Evolutionary conservation across 2,329 filamentous ascomycete genomes (phyloP).

Genomic region (Alternaria metachromatica): DNA sequence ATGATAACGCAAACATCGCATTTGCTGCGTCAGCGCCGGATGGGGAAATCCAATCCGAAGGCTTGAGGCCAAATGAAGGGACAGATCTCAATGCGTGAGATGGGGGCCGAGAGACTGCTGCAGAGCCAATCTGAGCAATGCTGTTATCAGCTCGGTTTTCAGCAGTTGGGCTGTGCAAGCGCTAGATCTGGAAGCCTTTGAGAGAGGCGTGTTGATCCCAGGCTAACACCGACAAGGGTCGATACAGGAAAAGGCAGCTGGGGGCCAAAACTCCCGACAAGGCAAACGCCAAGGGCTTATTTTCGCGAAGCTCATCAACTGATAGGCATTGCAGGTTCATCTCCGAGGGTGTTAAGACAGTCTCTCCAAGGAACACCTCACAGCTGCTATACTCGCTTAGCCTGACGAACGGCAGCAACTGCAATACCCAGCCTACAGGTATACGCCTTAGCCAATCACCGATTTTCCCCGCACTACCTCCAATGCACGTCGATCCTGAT

Average conservation of each 20-base stretch:
- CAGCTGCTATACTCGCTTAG: not conserved
- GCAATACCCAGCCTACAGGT: not conserved
- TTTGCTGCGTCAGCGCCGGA: not conserved
- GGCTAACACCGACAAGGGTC: not conserved
- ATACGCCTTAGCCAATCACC: not conserved
- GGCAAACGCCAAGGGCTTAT: not conserved
- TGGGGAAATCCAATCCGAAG: not conserved
- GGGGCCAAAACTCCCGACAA: not conserved
- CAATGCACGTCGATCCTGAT: not conserved
- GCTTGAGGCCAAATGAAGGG: not conserved
- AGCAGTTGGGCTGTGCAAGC: not conserved
- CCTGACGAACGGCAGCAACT: not conserved
- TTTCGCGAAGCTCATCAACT: not conserved
- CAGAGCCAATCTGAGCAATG: not conserved
- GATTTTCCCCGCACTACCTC: not conserved
- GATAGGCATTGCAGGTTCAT: not conserved
- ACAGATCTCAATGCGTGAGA: not conserved
- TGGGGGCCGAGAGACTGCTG: not conserved
- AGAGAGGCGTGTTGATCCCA: not conserved
- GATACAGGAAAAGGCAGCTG: not conserved
- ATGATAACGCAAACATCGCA: fast-evolving
- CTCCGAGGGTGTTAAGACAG: not conserved
- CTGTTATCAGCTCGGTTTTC: not conserved
- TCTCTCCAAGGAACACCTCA: not conserved
- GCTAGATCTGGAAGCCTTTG: not conserved